phyloP scores from a whole-genome alignment of 257 asterid genomes.

The Forsythia viridissima region DNA sequence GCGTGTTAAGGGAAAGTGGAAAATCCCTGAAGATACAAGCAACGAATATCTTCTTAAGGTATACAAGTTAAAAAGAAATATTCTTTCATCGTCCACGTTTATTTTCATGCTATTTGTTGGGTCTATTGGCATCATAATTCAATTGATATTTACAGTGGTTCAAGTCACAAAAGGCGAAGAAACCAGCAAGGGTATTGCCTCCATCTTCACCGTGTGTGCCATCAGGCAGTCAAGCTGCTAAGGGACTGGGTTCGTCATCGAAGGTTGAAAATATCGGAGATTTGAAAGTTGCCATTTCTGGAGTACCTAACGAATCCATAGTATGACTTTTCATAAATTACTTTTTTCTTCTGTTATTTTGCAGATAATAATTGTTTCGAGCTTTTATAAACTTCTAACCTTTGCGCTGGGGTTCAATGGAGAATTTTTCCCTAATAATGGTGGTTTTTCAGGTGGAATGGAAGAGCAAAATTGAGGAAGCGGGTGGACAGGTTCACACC shows the following conservation, averaged over 20 bases:
- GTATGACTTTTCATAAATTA: slow-evolving; percentile 37
- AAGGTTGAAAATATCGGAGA: slow-evolving; percentile 60
- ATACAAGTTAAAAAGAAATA: slow-evolving; percentile 24
- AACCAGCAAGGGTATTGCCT: slow-evolving; percentile 65
- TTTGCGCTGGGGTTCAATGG: neutral
- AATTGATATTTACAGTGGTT: slow-evolving; percentile 70
- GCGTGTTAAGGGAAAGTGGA: slow-evolving; percentile 87
- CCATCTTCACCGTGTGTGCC: slow-evolving; percentile 49
- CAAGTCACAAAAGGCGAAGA: slow-evolving; percentile 81
- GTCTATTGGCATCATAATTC: slow-evolving; percentile 18
- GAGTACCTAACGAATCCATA: slow-evolving; percentile 46
- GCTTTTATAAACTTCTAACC: neutral
- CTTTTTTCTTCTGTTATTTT: slow-evolving; percentile 11
- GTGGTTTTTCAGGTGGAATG: slow-evolving; percentile 56
- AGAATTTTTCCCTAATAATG: slow-evolving; percentile 5
- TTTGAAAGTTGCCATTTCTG: slow-evolving; percentile 63
- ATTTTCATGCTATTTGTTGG: neutral
- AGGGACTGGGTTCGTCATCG: slow-evolving; percentile 35
- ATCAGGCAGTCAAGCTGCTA: slow-evolving; percentile 45
- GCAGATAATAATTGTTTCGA: neutral
- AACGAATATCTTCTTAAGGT: slow-evolving; percentile 83
- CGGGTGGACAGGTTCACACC: slow-evolving; percentile 72
- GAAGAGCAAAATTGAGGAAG: slow-evolving; percentile 71
- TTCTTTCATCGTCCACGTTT: neutral
- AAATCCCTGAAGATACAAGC: slow-evolving; percentile 73